Conservation (phyloP, 129 eudicot species). For the Saposhnikovia divaricata region DNA sequence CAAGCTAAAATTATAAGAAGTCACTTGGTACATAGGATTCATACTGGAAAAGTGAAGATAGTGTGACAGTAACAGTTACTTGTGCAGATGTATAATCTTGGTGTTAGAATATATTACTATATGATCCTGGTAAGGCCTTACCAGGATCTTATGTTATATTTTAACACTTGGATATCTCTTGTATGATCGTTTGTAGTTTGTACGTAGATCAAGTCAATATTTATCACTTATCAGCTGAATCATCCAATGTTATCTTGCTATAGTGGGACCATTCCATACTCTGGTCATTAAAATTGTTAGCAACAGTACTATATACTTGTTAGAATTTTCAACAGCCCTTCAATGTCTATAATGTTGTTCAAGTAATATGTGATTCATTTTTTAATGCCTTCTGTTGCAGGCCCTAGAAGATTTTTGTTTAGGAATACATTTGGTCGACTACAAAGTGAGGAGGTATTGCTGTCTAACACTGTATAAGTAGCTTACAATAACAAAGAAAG, state of each 20-base stretch:
- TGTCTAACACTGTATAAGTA: not conserved
- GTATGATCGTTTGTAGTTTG: not conserved
- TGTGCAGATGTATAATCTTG: not conserved
- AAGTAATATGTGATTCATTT: not conserved
- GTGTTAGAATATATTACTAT: not conserved
- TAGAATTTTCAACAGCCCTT: not conserved
- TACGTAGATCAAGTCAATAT: not conserved
- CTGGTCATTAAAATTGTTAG: not conserved
- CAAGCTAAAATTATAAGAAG: not conserved
- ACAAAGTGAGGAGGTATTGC: conserved; percentile 9
- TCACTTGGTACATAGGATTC: not conserved
- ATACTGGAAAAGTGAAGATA: not conserved
- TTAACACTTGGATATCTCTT: not conserved
- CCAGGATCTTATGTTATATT: no score
- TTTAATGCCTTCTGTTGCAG: not conserved
- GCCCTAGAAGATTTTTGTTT: conserved; percentile 11
- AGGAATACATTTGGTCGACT: conserved; percentile 10
- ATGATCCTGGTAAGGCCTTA: no score
- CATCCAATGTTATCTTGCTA: not conserved
- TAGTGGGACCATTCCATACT: no score
- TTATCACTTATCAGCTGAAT: not conserved
- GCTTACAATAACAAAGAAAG: not conserved
- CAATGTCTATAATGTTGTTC: not conserved
- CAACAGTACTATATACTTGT: not conserved
- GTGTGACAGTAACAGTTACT: not conserved